These are phyloP conservation scores for Pseudopediastrum boryanum DNA, from an alignment of 139 green algal species.

Conservation along the genomic window DNA sequence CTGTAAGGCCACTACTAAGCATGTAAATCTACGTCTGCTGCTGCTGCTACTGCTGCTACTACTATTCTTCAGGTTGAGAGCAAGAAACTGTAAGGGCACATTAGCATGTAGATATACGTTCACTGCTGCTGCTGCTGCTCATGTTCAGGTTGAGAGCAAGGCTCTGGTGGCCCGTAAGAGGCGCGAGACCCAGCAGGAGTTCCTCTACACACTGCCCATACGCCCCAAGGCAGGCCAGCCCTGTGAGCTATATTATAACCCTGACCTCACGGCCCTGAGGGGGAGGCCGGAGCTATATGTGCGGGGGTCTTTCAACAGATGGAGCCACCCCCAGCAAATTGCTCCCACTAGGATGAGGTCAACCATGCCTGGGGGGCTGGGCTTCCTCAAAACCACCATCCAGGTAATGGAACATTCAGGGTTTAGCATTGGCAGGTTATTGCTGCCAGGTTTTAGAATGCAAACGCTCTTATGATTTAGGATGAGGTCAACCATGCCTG, in stretches of 20 bases:
- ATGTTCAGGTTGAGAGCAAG: constrained; percentile 24
- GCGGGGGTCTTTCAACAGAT: constrained; percentile 84
- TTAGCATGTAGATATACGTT: too few relatives aligned
- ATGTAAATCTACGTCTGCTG: too few relatives aligned
- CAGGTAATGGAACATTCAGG: too few relatives aligned
- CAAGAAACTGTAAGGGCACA: too few relatives aligned
- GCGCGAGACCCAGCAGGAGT: constrained; percentile 67
- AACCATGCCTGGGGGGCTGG: constrained; percentile 55
- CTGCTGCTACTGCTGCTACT: too few relatives aligned
- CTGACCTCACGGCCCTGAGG: constrained; percentile 83
- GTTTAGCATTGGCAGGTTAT: too few relatives aligned
- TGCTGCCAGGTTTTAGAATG: too few relatives aligned
- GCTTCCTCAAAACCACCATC: constrained; percentile 65
- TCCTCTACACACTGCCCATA: constrained; percentile 84
- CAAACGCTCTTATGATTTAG: too few relatives aligned
- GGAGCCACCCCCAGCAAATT: constrained; percentile 52
- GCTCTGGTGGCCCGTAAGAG: constrained; percentile 46
- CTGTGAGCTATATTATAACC: constrained; percentile 91
- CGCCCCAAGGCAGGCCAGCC: constrained; percentile 42
- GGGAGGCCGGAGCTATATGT: constrained; percentile 85
- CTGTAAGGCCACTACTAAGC: too few relatives aligned
- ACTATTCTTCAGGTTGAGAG: too few relatives aligned
- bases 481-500: constrained; percentile 63
- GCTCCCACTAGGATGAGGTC: constrained; percentile 59
- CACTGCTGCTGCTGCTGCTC: neutral